Base-by-base conservation (phyloP, 169 alveolate species). In the Neospora caninum region DNA sequence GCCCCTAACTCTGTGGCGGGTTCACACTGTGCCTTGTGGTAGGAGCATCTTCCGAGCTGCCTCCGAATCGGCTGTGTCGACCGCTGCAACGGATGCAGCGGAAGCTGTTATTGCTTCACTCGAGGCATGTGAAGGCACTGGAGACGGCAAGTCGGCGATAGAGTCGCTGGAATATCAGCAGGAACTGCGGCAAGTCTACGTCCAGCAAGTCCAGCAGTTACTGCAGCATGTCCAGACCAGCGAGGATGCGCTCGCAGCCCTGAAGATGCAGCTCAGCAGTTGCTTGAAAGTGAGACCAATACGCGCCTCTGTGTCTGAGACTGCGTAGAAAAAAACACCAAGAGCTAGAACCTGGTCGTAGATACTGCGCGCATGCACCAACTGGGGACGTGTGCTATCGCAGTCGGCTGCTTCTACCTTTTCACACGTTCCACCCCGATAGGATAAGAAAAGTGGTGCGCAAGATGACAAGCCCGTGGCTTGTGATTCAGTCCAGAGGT, bases 151-250 rank as follows among this genome's bases (percentile, higher is more conserved):
- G 34, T 22, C 25, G 20, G 31, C 25, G 34, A 22, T 1, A 27
- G n/a, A 13, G 73, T 64, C 34, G 34, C 25, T 41, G 64, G 43
- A 41, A 31, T 42, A 6, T 18, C 89, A 82, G 67, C 89, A 31
- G 38, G 89, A 82, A 34, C 89, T 82, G 7, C 89, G 89, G 6
- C 69, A 7, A 18, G 29, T 41, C 89, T 82, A 82, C 89, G 67
- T 82, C 38, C 69, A 82, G 89, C 89, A 82, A 20, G 89, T 82
- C 10, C 89, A 82, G 67, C 89, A 82, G 89, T 49, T 82, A 38
- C 64, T 82, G 43, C 89, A 42, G 64, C 89, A 82, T 49, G 64
- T 82, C 41, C 89, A 82, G 67, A 36, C 89, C n/a, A 36, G 67
- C 69, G 89, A 82, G 22, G 64, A 82, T 41, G 89, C 89, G 34